phyloP scores from a whole-genome alignment of 495 filamentous ascomycete genomes.

The Schizothecium vesticola region DNA sequence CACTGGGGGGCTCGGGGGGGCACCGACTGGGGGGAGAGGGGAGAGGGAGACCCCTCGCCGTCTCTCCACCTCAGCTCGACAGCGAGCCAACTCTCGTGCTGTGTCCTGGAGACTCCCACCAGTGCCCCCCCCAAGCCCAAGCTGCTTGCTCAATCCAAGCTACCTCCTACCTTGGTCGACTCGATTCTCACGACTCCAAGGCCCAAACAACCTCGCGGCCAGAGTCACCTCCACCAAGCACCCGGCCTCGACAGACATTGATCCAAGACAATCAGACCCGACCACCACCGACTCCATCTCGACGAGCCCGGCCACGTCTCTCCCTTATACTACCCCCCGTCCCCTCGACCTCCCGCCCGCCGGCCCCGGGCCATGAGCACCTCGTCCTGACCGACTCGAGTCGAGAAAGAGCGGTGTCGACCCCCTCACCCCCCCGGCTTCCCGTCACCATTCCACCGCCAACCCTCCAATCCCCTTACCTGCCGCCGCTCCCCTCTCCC shows the following conservation, averaged over 20 bases:
- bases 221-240: background rate
- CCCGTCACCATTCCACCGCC: conserved; percentile 29
- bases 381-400: conserved; percentile 32
- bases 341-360: conserved; percentile 5
- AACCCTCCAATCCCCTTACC: conserved; percentile 26
- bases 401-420: conserved; percentile 37
- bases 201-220: background rate
- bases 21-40: background rate
- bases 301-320: background rate
- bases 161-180: conserved; percentile 2
- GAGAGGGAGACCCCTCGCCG: background rate
- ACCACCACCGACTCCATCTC: background rate
- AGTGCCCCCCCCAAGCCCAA: background rate
- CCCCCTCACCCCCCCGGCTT: conserved; percentile 15
- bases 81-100: background rate
- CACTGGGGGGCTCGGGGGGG: conserved; percentile 5
- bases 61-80: conserved; percentile 2
- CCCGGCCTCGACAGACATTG: background rate
- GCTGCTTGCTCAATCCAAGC: background rate
- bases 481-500: conserved; percentile 15
- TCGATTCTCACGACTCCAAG: background rate
- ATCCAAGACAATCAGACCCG: background rate
- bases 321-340: background rate
- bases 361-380: conserved; percentile 27
- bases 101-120: background rate